Evolutionary conservation across 164 flowering plant genomes (phyloP), one percentile per base, ranked within the genome.

Genomic region (Berberis thunbergii): DNA sequence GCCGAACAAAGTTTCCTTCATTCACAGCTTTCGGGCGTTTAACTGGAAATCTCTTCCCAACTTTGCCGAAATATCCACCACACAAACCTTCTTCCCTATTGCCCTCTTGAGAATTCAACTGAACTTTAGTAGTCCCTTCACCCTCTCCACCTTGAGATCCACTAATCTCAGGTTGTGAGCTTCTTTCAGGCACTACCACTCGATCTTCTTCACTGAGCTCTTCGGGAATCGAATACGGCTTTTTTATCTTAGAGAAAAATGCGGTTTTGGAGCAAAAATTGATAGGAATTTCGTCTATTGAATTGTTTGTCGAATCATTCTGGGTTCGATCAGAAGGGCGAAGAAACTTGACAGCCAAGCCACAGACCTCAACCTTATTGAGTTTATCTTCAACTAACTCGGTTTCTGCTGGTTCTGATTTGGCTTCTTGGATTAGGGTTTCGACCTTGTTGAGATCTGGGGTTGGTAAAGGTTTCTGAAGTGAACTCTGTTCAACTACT

Each of bases 1-100:
- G 76, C 85, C 74, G 87, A 56, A 91, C 97, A 67, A 95, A 95
- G 60, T 95, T 95, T 49, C 96, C 93, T 76, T 91, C 96, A 59
- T 43, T 73, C 4, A 54, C 70, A 53, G 74, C 48, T 73, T 84
- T 91, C 6, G 72, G 67, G 60, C 73, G 66, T 49, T 82, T 84
- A 45, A 49, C 68, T 1, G 83, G 1, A 48, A 6, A 11, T 11
- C 10, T 48, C 7, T 11, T 48, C 10, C 7, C 50, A 48, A 48
- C 7, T 48, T 48, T 48, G 5, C 7, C 4, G 7, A 11, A 1
- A 6, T 48, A 7, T 48, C 50, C 50, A 48, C 10, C 10, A 11
- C 50, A 6, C 7, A 48, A 48, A 11, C 50, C 10, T 48, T 48
- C 7, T 48, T 48, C 50, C 10, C 50, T 48, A 11, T 48, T 26